Evolutionary conservation across 106 monocot genomes (phyloP).

Genomic region (Phalaenopsis aphrodite): DNA sequence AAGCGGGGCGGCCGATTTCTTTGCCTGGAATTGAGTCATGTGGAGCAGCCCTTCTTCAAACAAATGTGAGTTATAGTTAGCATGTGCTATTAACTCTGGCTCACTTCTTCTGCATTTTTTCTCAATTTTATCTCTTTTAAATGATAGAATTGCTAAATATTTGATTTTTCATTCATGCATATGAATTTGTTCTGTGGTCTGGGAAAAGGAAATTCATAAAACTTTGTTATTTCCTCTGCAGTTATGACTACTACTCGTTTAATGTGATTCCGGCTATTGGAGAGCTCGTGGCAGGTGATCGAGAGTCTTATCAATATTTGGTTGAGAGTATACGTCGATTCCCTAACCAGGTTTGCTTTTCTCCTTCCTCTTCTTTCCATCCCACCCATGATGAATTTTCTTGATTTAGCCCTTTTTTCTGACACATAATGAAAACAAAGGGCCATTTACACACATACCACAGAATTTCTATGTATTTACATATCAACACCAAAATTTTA

Average conservation of each 20-base stretch:
- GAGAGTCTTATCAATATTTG: constrained; percentile 87
- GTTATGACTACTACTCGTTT: constrained; percentile 94
- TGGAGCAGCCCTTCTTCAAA: constrained; percentile 76
- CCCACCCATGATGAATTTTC: background rate
- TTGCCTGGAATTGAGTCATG: constrained; percentile 93
- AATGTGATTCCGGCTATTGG: constrained; percentile 77
- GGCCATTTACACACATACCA: no score
- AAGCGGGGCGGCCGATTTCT: constrained; percentile 88
- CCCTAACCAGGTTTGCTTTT: constrained; percentile 55
- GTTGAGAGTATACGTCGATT: constrained; percentile 92
- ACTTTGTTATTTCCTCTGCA: constrained; percentile 14
- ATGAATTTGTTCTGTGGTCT: background rate
- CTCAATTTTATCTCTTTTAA: background rate
- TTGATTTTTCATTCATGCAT: background rate
- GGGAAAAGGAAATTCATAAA: background rate
- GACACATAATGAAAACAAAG: background rate
- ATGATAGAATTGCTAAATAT: background rate
- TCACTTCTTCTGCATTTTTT: background rate
- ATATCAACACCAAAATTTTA: no score
- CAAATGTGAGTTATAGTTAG: constrained; percentile 46
- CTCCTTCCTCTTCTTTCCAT: background rate
- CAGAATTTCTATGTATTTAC: no score
- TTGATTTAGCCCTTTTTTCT: background rate
- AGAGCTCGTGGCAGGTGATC: constrained; percentile 80
- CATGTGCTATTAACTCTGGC: background rate